Evolutionary conservation across 768 basidiomycete genomes (phyloP).

Genomic region (Albatrellus ellisii): DNA sequence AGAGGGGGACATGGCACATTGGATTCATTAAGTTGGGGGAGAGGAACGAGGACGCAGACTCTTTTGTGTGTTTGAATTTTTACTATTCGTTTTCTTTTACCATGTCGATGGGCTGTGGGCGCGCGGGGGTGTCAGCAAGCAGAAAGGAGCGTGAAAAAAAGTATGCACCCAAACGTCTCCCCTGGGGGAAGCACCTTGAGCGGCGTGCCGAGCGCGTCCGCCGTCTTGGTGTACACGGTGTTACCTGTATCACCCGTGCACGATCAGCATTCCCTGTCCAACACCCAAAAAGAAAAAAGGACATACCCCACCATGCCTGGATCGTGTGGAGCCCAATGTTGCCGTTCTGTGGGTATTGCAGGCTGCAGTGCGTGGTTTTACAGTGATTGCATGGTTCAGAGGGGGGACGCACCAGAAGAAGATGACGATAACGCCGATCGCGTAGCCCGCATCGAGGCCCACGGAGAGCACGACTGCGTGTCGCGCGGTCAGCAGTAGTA

Average conservation of each 20-base stretch:
- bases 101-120: too few relatives aligned
- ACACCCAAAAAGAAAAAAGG: neutral
- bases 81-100: too few relatives aligned
- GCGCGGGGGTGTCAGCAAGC: too few relatives aligned
- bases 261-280: too few relatives aligned
- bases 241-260: neutral
- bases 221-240: neutral
- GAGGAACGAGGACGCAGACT: too few relatives aligned
- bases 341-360: slow-evolving; percentile 23
- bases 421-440: slow-evolving; percentile 17
- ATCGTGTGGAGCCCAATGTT: slow-evolving; percentile 21
- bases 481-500: neutral
- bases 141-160: too few relatives aligned
- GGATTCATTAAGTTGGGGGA: too few relatives aligned
- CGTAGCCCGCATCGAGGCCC: slow-evolving; percentile 7
- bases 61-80: too few relatives aligned
- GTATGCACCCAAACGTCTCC: slow-evolving; percentile 9
- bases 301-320: slow-evolving; percentile 24
- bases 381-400: neutral
- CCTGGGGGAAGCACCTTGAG: slow-evolving; percentile 14
- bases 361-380: slow-evolving; percentile 6
- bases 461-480: slow-evolving; percentile 8
- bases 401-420: slow-evolving; percentile 14
- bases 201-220: slow-evolving; percentile 11
- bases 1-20: too few relatives aligned